Evolutionary conservation across 805 yeast species (phyloP).

Genomic region (Candida boleticola): DNA sequence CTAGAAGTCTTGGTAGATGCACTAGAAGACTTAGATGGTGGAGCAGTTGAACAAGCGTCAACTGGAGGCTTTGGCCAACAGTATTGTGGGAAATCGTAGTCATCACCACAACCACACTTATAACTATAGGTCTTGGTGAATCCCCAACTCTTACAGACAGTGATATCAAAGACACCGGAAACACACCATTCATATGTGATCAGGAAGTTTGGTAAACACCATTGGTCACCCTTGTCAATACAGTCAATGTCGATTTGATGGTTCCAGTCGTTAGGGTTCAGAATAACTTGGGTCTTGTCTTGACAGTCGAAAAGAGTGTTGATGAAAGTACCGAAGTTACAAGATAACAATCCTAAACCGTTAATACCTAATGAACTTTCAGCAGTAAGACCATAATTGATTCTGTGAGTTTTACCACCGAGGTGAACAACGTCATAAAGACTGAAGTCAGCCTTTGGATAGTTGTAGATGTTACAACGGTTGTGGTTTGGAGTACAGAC

Average conservation of each 20-base stretch:
- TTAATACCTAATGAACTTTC: not conserved
- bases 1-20: not conserved
- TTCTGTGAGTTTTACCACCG: not conserved
- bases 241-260: not conserved
- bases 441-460: not conserved
- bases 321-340: not conserved
- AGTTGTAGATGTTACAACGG: not conserved
- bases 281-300: not conserved
- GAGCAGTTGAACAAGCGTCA: constrained; percentile 1
- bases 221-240: constrained; percentile 3
- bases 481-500: constrained; percentile 1
- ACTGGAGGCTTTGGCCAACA: constrained; percentile 3
- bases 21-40: not conserved
- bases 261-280: not conserved
- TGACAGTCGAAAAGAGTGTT: constrained; percentile 1
- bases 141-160: not conserved
- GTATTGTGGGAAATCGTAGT: constrained; percentile 3
- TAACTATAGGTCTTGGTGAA: constrained; percentile 1
- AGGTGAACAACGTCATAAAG: not conserved
- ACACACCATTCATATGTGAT: constrained; percentile 1
- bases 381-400: not conserved
- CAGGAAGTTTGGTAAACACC: constrained; percentile 1
- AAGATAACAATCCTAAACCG: not conserved
- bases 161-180: not conserved
- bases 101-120: constrained; percentile 1